Base-by-base conservation (phyloP, 345 rosid species). In the Aquilaria malaccensis region DNA sequence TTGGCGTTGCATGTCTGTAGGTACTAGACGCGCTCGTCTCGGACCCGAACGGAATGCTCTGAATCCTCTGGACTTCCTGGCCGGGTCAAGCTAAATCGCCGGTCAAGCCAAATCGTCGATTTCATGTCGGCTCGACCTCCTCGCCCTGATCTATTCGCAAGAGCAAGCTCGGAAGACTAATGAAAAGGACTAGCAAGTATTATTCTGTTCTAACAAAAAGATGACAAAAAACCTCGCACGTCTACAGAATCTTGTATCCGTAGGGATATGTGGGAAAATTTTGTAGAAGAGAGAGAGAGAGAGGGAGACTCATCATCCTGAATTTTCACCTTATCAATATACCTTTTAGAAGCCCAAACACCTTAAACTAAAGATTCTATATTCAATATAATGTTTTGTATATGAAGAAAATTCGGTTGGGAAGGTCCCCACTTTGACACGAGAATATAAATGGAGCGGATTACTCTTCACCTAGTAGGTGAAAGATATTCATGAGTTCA, bases 221-320 rank as follows among this genome's bases (percentile, higher is more conserved):
- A 57, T 56, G 52, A 45, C 65, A 61, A 63, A 48, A 54, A 62
- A 50, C 56, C 45, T 49, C 5, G 66, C 67, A 70, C 49, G 67
- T 67, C 54, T 71, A 13, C 15, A n/a, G 22, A 41, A 48, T 52
- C 66, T 53, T 57, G 54, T 70, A 68, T 71, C 64, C 71, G 79
- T 77, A 77, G 72, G 76, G 56, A 53, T 37, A 58, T 50, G 29
- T 12, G 65, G 58, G 77, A 70, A 65, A 22, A 11, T 29, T 11
- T 9, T n/a, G 43, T 41, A 2, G 46, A 30, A 30, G 56, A 30
- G 68, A 67, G 47, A 49, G 47, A 2, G 47, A 12, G 59, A n/a
- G 13, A 14, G 22, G 22, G 22, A 22, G 22, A 22, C 22, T 22
- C 47, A 45, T 50, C 30, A 58, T 69, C 68, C 52, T 53, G 56